phyloP scores from a whole-genome alignment of 192 early-diverging fungal genomes.

The Entomortierella beljakovae region DNA sequence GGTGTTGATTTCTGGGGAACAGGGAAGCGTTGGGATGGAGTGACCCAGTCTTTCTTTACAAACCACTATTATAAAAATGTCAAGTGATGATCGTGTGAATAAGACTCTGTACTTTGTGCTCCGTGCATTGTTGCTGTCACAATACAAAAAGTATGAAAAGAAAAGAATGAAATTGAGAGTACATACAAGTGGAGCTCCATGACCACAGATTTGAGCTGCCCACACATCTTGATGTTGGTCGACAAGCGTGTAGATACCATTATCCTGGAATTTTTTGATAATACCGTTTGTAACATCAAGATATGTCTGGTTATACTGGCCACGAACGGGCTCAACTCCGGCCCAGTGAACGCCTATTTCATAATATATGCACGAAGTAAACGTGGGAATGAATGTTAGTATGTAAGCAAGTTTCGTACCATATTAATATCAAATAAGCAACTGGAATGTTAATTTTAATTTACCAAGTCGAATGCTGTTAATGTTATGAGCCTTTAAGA shows the following conservation, averaged over 20 bases:
- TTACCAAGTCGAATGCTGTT: constrained; percentile 54
- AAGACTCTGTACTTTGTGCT: no score
- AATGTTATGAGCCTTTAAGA: constrained; percentile 41
- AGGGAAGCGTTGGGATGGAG: constrained; percentile 33
- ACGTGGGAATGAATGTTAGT: neutral
- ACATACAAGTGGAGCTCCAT: constrained; percentile 62
- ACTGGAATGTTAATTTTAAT: no score
- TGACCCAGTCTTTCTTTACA: constrained; percentile 53
- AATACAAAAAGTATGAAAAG: neutral
- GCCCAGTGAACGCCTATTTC: constrained; percentile 68
- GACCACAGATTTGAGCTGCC: constrained; percentile 62
- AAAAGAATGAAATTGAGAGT: neutral
- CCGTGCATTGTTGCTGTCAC: neutral
- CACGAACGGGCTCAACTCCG: constrained; percentile 70
- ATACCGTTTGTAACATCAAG: constrained; percentile 62
- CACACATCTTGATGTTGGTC: constrained; percentile 75
- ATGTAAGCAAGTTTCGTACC: neutral
- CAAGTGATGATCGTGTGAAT: no score
- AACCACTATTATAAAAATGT: constrained; percentile 31
- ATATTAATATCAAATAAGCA: neutral
- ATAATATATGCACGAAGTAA: neutral
- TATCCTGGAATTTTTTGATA: constrained; percentile 60
- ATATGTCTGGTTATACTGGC: constrained; percentile 67
- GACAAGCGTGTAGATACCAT: constrained; percentile 71
- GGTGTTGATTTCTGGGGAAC: constrained; percentile 47